Percentiles rank a stretch among this genome's conserved stretches.
Conservation (phyloP, 2,329 filamentous ascomycete genomes). For the Parascedosporium putredinis region DNA sequence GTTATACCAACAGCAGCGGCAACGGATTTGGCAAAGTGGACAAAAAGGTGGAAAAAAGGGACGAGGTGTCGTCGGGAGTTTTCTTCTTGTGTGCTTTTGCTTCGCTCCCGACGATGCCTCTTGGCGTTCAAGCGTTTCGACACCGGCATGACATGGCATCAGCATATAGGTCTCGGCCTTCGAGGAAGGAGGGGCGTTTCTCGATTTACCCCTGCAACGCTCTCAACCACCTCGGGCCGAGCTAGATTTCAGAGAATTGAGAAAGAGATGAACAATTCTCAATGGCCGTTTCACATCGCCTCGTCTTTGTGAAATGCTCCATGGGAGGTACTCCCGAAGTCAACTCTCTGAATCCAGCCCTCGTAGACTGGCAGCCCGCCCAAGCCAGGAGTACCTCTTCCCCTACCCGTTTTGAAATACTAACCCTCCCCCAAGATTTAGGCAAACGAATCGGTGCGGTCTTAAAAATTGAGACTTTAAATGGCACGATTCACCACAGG, state of each 20-base stretch:
- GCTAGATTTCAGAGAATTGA: conserved; percentile 7
- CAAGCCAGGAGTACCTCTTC: neutral
- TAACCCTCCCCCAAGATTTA: neutral
- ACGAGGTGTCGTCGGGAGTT: neutral
- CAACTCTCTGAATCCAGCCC: neutral
- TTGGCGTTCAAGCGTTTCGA: conserved; percentile 5
- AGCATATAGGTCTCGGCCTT: neutral
- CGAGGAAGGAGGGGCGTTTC: neutral
- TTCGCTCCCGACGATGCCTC: conserved; percentile 2
- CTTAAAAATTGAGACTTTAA: neutral
- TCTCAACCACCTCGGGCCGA: neutral
- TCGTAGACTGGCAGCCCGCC: neutral
- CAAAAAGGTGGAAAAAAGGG: neutral
- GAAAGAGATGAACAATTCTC: conserved; percentile 26
- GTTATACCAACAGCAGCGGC: neutral
- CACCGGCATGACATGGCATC: conserved; percentile 2
- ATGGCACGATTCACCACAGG: neutral
- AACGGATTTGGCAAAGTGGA: neutral
- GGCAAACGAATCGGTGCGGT: neutral
- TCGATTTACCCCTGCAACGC: neutral
- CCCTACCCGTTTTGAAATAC: neutral
- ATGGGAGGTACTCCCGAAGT: conserved; percentile 68
- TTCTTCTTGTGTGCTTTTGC: neutral
- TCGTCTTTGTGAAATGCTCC: conserved; percentile 56
- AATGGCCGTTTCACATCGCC: conserved; percentile 62